Evolutionary conservation across 2,329 filamentous ascomycete species (phyloP).

Genomic region (Acarospora socialis): DNA sequence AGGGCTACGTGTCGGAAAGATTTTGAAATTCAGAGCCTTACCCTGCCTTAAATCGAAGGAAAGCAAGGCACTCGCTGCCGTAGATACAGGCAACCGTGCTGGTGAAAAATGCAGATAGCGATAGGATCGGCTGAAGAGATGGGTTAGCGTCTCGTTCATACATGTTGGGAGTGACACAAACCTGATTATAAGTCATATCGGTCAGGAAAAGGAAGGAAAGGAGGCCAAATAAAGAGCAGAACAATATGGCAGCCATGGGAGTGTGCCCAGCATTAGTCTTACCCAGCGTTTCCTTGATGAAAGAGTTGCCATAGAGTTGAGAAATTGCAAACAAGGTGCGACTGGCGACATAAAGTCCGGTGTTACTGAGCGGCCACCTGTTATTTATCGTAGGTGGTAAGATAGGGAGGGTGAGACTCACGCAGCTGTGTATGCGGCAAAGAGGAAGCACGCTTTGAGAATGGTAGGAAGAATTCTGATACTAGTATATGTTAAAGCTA

Average conservation of each 20-base stretch:
- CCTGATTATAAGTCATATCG: conserved; percentile 16
- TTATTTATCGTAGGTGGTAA: not conserved
- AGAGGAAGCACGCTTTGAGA: conserved; percentile 19
- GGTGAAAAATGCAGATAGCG: too few species aligned
- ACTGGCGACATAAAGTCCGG: conserved; percentile 19
- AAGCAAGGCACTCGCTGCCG: conserved; percentile 18
- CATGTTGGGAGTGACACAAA: too few species aligned
- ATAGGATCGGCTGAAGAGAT: conserved; percentile 18
- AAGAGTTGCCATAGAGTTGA: conserved; percentile 14
- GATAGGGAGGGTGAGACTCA: conserved; percentile 9
- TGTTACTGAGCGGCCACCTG: conserved; percentile 14
- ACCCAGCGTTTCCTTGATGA: conserved; percentile 16
- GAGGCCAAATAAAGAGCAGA: conserved; percentile 18
- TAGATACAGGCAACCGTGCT: conserved; percentile 19
- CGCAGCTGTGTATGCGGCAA: conserved; percentile 21
- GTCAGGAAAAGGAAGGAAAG: conserved; percentile 18
- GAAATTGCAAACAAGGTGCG: conserved; percentile 20
- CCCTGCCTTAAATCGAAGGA: conserved; percentile 20
- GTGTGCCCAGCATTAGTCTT: conserved; percentile 21
- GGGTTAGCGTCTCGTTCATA: too few species aligned
- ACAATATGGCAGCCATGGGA: conserved; percentile 18
- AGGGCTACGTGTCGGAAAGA: conserved; percentile 8
- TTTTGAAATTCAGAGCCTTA: conserved; percentile 6
- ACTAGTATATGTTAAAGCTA: conserved; percentile 17
- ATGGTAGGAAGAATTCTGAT: conserved; percentile 15